Conservation (phyloP, 1,284 basidiomycete genomes). For the Ustilago sp. region DNA sequence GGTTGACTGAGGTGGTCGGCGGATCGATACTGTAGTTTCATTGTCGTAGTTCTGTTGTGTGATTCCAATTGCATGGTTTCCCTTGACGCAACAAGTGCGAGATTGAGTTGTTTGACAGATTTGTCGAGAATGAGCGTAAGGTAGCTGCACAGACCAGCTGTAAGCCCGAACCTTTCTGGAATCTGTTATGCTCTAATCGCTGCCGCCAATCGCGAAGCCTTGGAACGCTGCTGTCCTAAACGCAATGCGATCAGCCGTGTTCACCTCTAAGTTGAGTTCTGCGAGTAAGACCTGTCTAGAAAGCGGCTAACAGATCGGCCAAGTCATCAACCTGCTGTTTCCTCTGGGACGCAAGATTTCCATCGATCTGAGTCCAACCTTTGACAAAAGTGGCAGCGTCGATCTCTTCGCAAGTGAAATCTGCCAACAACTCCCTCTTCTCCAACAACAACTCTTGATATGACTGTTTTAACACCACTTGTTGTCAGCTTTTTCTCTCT, state of each 20-base stretch:
- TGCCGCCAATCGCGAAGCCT: too few species aligned
- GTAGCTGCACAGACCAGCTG: too few species aligned
- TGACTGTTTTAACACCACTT: constrained; percentile 29
- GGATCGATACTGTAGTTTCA: not conserved
- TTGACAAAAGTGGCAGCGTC: constrained; percentile 36
- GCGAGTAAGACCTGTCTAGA: constrained; percentile 24
- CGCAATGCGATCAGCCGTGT: not conserved
- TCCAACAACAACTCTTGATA: constrained; percentile 61
- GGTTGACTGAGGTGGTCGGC: not conserved
- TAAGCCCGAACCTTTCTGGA: too few species aligned
- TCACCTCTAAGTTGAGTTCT: not conserved
- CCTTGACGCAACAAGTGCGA: not conserved
- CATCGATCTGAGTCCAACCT: constrained; percentile 51
- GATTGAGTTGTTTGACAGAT: not conserved
- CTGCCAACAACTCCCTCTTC: constrained; percentile 61
- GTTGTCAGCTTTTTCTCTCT: too few species aligned
- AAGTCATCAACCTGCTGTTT: constrained; percentile 66
- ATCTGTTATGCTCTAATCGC: too few species aligned
- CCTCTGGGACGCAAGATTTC: constrained; percentile 41
- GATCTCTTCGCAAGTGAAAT: constrained; percentile 67
- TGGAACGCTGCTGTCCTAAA: not conserved
- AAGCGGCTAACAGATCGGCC: constrained; percentile 60
- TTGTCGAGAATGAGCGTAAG: not conserved
- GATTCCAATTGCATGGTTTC: constrained; percentile 3
- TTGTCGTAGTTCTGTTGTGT: not conserved